These are phyloP conservation scores for Pseudogymnoascus sp. DNA, from an alignment of 2,329 filamentous ascomycete species.

Conservation along the genomic window DNA sequence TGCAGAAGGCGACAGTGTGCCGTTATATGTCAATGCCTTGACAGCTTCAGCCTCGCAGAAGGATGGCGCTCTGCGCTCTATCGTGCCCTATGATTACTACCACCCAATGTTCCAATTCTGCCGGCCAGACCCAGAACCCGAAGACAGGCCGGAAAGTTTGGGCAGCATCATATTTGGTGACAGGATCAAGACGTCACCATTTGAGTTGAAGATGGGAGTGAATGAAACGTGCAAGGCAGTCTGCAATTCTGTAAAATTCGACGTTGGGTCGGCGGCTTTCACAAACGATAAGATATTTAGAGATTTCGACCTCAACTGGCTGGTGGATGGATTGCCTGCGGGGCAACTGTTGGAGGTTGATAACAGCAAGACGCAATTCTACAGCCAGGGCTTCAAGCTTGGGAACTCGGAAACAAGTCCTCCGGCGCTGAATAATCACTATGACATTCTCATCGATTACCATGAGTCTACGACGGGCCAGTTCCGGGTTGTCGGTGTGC, in stretches of 20 bases:
- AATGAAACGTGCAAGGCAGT: conserved; percentile 83
- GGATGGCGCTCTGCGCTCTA: conserved; percentile 79
- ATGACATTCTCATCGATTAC: conserved; percentile 88
- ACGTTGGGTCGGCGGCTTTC: conserved; percentile 62
- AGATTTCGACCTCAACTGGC: conserved; percentile 89
- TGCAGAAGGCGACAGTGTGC: conserved; percentile 68
- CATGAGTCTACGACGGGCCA: conserved; percentile 67
- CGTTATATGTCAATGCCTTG: conserved; percentile 86
- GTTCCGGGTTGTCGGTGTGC: conserved; percentile 83
- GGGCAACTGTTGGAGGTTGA: conserved; percentile 75
- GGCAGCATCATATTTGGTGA: conserved; percentile 97
- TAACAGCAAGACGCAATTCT: conserved; percentile 70
- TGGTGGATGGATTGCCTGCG: conserved; percentile 88
- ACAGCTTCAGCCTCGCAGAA: conserved; percentile 71
- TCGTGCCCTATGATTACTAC: conserved; percentile 96
- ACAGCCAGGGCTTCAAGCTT: conserved; percentile 84
- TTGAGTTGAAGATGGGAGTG: conserved; percentile 75
- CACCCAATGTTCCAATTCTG: conserved; percentile 84
- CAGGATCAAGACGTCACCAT: conserved; percentile 93
- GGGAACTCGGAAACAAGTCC: conserved; percentile 53
- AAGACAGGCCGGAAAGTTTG: conserved; percentile 78
- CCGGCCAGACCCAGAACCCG: conserved; percentile 64
- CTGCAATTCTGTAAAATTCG: conserved; percentile 61
- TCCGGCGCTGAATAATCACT: conserved; percentile 79
- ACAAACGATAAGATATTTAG: conserved; percentile 76